Evolutionary conservation across 371 early-diverging fungal genomes (phyloP).

Genomic region (Mucor sp.): DNA sequence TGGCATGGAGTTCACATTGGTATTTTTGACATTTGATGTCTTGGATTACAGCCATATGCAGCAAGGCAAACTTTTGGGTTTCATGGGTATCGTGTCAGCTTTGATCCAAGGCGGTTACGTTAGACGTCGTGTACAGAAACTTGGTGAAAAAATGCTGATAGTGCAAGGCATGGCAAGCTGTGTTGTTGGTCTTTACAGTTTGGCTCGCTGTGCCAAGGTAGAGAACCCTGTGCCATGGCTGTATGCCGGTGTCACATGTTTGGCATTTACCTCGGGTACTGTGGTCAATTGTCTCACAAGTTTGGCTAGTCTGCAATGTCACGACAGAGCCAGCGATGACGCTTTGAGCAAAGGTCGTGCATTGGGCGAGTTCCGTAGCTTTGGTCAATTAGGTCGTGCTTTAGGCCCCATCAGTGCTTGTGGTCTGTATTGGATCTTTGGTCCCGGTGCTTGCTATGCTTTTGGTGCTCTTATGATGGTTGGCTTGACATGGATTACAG

Average conservation of each 20-base stretch:
- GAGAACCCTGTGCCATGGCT: constrained; percentile 17
- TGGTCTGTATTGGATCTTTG: constrained; percentile 86
- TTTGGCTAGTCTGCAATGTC: constrained; percentile 66
- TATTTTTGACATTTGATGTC: constrained; percentile 93
- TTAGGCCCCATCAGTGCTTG: constrained; percentile 90
- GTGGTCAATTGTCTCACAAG: constrained; percentile 91
- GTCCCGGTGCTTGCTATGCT: constrained; percentile 63
- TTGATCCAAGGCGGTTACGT: constrained; percentile 94
- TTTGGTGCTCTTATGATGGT: constrained; percentile 37
- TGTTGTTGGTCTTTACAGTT: constrained; percentile 64
- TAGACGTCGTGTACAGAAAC: constrained; percentile 69
- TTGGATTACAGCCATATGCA: constrained; percentile 84
- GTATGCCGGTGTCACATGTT: constrained; percentile 66
- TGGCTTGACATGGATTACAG: constrained; percentile 20
- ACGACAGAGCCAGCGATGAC: constrained; percentile 33
- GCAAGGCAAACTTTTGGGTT: constrained; percentile 89
- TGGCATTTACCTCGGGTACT: constrained; percentile 92
- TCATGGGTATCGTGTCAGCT: constrained; percentile 87
- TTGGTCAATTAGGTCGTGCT: constrained; percentile 92
- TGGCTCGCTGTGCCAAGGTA: constrained; percentile 55
- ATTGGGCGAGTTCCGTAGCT: constrained; percentile 86
- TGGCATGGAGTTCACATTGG: constrained; percentile 98
- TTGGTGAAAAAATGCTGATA: constrained; percentile 73
- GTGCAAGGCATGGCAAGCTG: constrained; percentile 81
- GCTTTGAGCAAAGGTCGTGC: constrained; percentile 65